Base-by-base conservation (phyloP, 345 rosid genomes). In the Dipteronia sinensis region DNA sequence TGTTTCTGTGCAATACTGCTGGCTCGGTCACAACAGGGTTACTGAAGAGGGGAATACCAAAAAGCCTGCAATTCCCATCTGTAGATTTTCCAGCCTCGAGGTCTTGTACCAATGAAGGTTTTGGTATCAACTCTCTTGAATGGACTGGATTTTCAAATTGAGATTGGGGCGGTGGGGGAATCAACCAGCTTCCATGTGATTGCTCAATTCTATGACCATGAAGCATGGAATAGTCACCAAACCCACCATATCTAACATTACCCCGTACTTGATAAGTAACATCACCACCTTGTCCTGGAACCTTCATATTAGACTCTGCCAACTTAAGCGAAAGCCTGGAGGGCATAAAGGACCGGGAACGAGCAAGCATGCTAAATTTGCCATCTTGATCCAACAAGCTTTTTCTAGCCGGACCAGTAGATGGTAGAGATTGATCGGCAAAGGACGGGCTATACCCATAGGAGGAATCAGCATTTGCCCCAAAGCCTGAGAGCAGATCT, bases 401-500 rank as follows among this genome's bases (percentile, higher is more conserved):
- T 69, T 77, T 91, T 78, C 82, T 84, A 23, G 67, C 67, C 34
- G 80, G 69, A 67, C 80, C 78, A 27, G 83, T 65, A 42, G 80
- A 78, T 77, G 82, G 62, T 38, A 79, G 69, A 10, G 79, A 40
- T 75, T 82, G 89, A 75, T 86, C 91, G 75, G 64, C 84, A 56
- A 85, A 76, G 12, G 91, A 72, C 23, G 79, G 67, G 75, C 73
- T 63, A 55, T 82, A 85, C n/a, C 86, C 81, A 46, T 40, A 80
- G 70, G 91, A 70, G 61, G 85, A 72, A 75, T 85, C 88, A 29
- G 83, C 63, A 75, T 81, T 87, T 63, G 76, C 38, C 16, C 93
- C 91, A 42, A 89, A 86, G 44, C 93, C 93, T 0, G 94, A 88
- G 23, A 92, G 93, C 75, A 92, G 75, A 80, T 92, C 94, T 0